A percentile compares a stretch with the other conserved stretches of the same genome.
These are phyloP conservation scores for Trametes coccinea DNA, from an alignment of 768 basidiomycete genomes.

Conservation along the genomic window DNA sequence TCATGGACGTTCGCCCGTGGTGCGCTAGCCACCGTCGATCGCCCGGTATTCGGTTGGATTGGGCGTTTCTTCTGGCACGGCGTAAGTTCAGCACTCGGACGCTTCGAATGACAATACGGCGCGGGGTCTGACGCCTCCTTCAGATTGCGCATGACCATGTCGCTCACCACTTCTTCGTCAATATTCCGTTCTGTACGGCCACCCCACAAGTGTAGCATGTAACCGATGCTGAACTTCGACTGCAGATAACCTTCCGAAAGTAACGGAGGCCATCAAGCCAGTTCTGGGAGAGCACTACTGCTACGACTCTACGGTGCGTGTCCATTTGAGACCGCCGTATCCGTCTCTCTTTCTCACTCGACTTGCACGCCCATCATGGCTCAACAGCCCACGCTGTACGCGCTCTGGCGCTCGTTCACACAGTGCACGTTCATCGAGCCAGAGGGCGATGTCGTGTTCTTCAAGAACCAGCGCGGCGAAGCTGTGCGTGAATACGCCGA, in stretches of 20 bases:
- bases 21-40: conserved; percentile 34
- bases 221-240: background rate
- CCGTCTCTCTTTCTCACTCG: background rate
- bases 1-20: conserved; percentile 32
- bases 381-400: conserved; percentile 26
- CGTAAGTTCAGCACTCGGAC: conserved; percentile 11
- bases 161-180: conserved; percentile 36
- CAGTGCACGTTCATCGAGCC: conserved; percentile 35
- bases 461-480: conserved; percentile 32
- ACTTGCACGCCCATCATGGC: background rate
- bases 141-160: conserved; percentile 36
- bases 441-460: conserved; percentile 35
- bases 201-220: too few relatives aligned
- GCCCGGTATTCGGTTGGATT: conserved; percentile 36
- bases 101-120: too few relatives aligned
- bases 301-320: conserved; percentile 30
- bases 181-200: conserved; percentile 24
- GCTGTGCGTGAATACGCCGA: conserved; percentile 19
- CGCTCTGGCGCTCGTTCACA: conserved; percentile 35
- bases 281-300: conserved; percentile 34
- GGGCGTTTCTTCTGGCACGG: conserved; percentile 35
- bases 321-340: background rate
- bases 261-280: conserved; percentile 32
- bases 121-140: background rate
- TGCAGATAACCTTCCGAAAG: conserved; percentile 32